phyloP scores from a whole-genome alignment of 2,329 filamentous ascomycete species.

The Akanthomyces muscarius region DNA sequence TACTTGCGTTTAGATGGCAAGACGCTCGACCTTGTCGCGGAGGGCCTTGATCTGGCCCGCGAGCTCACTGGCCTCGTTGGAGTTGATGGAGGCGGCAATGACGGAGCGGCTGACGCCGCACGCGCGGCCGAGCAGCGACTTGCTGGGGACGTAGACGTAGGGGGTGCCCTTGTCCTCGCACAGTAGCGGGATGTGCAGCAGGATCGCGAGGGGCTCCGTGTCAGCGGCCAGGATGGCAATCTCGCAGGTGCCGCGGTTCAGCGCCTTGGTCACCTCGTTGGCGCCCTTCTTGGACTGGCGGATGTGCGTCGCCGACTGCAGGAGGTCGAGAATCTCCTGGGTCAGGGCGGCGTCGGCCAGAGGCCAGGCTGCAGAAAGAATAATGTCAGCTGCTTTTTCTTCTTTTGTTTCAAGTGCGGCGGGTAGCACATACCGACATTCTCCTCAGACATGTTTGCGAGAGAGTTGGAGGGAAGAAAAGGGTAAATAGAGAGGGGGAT shows the following conservation, averaged over 20 bases:
- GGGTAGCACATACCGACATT: slow-evolving; percentile 23
- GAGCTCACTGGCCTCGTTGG: slow-evolving; percentile 85
- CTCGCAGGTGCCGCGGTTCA: slow-evolving; percentile 88
- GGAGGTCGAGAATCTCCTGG: slow-evolving; percentile 77
- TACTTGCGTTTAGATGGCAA: slow-evolving; percentile 69
- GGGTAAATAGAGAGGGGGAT: background rate
- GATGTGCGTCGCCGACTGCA: slow-evolving; percentile 64
- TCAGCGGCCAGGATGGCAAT: slow-evolving; percentile 87
- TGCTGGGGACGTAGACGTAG: slow-evolving; percentile 68
- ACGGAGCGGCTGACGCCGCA: slow-evolving; percentile 86
- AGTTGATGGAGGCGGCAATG: slow-evolving; percentile 83
- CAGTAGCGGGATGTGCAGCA: slow-evolving; percentile 84
- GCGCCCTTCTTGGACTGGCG: slow-evolving; percentile 85
- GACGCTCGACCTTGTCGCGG: slow-evolving; percentile 92
- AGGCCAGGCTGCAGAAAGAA: slow-evolving; percentile 54
- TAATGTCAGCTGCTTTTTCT: background rate
- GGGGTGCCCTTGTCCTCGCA: slow-evolving; percentile 71
- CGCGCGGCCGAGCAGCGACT: slow-evolving; percentile 82
- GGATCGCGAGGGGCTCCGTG: slow-evolving; percentile 77
- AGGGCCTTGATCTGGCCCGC: slow-evolving; percentile 81
- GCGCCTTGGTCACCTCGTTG: slow-evolving; percentile 79
- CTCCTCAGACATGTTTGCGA: slow-evolving; percentile 25
- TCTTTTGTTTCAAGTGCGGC: background rate
- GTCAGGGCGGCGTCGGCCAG: slow-evolving; percentile 69
- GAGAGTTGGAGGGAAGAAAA: background rate